These are phyloP conservation scores for Gryganskiella cystojenkinii DNA, from an alignment of 192 early-diverging fungal genomes.

Conservation along the genomic window DNA sequence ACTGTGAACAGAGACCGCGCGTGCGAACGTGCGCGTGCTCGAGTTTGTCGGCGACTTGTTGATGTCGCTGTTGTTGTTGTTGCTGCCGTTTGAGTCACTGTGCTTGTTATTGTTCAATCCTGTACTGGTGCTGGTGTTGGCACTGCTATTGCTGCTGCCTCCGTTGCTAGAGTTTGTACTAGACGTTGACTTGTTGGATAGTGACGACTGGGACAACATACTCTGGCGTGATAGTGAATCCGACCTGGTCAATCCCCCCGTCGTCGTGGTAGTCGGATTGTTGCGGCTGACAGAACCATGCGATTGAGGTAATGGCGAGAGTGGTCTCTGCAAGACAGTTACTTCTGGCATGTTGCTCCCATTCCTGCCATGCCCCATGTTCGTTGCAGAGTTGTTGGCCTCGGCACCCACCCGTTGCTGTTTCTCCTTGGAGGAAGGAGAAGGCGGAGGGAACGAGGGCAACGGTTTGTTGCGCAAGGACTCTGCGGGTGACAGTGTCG, in stretches of 20 bases:
- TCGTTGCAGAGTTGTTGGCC: no score
- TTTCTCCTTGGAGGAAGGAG: neutral
- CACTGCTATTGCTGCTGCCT: slow-evolving; percentile 23
- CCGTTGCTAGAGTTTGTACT: no score
- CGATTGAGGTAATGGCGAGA: neutral
- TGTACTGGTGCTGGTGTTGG: slow-evolving; percentile 7
- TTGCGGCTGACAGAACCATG: neutral
- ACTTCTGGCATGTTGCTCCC: neutral
- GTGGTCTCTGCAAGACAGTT: neutral
- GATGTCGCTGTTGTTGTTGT: slow-evolving; percentile 9
- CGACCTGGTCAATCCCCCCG: no score
- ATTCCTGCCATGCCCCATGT: no score
- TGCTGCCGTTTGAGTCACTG: neutral
- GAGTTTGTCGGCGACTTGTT: no score
- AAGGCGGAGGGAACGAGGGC: neutral
- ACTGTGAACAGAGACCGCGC: neutral
- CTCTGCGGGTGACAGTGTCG: neutral
- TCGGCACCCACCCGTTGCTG: no score
- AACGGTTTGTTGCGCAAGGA: no score
- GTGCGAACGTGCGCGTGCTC: neutral
- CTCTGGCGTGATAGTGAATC: slow-evolving; percentile 23
- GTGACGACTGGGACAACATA: slow-evolving; percentile 25
- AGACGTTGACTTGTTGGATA: slow-evolving; percentile 11
- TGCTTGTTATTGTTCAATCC: slow-evolving; percentile 9
- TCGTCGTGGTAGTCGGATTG: neutral